Evolutionary conservation across 2,329 filamentous ascomycete species (phyloP).

Genomic region (Pezicula radicicola): DNA sequence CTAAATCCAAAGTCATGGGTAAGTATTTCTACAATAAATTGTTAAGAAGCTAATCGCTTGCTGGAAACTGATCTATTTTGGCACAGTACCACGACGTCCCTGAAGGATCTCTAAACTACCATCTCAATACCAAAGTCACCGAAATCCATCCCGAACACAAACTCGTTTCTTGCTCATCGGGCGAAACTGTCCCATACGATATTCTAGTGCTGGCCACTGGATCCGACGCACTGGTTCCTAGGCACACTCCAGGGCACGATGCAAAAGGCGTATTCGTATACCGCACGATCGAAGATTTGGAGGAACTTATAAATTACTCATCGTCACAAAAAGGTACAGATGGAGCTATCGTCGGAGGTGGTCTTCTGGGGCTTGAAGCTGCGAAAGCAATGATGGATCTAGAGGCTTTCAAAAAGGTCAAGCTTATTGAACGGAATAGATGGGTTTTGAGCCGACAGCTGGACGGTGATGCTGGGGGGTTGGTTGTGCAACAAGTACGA

Average conservation of each 20-base stretch:
- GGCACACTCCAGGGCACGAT: slow-evolving; percentile 71
- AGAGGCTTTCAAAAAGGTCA: slow-evolving; percentile 69
- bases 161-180: slow-evolving; percentile 66
- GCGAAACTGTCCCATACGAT: slow-evolving; percentile 70
- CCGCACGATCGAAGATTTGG: slow-evolving; percentile 77
- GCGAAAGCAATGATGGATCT: slow-evolving; percentile 91
- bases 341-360: slow-evolving; percentile 79
- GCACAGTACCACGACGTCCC: slow-evolving; percentile 30
- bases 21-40: slow-evolving; percentile 17
- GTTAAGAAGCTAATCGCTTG: not conserved
- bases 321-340: slow-evolving; percentile 62
- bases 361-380: slow-evolving; percentile 81
- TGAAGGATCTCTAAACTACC: slow-evolving; percentile 67
- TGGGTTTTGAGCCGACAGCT: slow-evolving; percentile 84
- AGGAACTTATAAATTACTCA: slow-evolving; percentile 73
- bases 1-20: slow-evolving; percentile 84
- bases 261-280: slow-evolving; percentile 87
- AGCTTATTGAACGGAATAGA: slow-evolving; percentile 75
- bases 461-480: slow-evolving; percentile 73
- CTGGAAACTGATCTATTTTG: not conserved
- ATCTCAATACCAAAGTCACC: slow-evolving; percentile 73
- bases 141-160: slow-evolving; percentile 63
- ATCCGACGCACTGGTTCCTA: slow-evolving; percentile 71
- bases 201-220: slow-evolving; percentile 82
- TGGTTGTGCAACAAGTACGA: slow-evolving; percentile 80